Conservation (phyloP, 75 land plant genomes). For the Picea glauca region DNA sequence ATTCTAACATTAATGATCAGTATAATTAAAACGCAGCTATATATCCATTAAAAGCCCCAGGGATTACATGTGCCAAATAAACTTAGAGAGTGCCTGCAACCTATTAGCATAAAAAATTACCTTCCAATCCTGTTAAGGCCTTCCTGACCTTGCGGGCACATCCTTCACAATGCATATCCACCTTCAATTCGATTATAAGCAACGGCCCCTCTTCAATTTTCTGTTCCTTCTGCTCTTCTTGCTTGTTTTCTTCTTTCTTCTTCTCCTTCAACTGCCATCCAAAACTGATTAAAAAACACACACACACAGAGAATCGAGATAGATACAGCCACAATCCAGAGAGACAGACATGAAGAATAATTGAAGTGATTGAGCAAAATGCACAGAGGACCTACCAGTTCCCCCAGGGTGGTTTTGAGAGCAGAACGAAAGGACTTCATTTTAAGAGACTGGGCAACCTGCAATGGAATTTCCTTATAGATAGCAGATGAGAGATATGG, state of each 20-base stretch:
- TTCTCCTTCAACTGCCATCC: conserved; percentile 2
- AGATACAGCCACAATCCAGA: too few species aligned
- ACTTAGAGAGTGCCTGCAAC: not conserved
- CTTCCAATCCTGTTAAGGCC: conserved; percentile 41
- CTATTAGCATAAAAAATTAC: conserved; percentile 3
- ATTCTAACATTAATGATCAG: not conserved
- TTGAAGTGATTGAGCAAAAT: too few species aligned
- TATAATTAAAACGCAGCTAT: conserved; percentile 3
- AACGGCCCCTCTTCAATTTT: conserved; percentile 11
- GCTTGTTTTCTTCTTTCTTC: conserved; percentile 7
- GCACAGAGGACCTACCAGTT: too few species aligned
- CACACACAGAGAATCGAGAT: too few species aligned
- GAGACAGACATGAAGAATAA: too few species aligned
- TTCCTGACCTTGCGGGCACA: conserved; percentile 47
- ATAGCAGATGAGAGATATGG: too few species aligned
- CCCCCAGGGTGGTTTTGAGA: too few species aligned
- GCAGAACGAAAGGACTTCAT: too few species aligned
- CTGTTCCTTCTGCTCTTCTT: not conserved
- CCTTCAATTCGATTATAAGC: conserved; percentile 40
- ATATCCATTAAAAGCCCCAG: not conserved
- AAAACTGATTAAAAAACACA: too few species aligned
- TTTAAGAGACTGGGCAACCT: too few species aligned
- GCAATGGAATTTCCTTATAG: too few species aligned
- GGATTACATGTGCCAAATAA: too few species aligned
- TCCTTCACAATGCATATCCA: conserved; percentile 63